phyloP scores from a whole-genome alignment of 2,329 filamentous ascomycete species.

The Thermothelomyces thermophilus region DNA sequence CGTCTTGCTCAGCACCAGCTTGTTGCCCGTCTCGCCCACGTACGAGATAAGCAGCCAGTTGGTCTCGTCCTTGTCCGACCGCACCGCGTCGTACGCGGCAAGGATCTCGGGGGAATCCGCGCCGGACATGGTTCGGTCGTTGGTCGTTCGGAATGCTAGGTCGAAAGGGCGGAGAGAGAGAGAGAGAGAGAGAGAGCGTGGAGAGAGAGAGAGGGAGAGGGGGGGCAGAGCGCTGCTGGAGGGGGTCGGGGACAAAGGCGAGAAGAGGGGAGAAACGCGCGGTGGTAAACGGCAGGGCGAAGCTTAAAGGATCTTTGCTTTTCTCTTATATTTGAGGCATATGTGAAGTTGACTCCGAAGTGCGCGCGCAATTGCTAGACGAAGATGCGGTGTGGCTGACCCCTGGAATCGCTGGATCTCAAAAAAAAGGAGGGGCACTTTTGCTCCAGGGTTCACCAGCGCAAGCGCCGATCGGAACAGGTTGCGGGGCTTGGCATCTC shows the following conservation, averaged over 20 bases:
- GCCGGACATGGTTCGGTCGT: conserved; percentile 43
- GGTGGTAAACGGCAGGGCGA: no score
- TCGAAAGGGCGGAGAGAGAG: no score
- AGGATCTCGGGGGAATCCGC: conserved; percentile 52
- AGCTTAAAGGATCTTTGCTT: no score
- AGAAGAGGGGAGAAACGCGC: no score
- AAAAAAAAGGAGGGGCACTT: background rate
- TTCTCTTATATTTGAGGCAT: no score
- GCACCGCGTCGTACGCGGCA: conserved; percentile 60
- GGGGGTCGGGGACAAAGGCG: background rate
- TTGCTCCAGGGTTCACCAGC: background rate
- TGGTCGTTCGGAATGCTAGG: background rate
- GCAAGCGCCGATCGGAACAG: conserved; percentile 3
- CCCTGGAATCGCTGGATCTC: background rate
- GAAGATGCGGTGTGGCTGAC: conserved; percentile 3
- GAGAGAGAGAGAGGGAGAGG: no score
- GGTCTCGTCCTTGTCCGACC: conserved; percentile 57
- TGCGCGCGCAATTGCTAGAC: background rate
- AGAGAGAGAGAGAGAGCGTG: no score
- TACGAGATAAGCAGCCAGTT: conserved; percentile 65
- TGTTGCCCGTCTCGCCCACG: conserved; percentile 48
- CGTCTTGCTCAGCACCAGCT: conserved; percentile 48
- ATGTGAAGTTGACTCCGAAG: background rate
- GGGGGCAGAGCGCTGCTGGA: background rate
- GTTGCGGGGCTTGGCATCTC: background rate